phyloP scores from a whole-genome alignment of 352 stramenopile species.

The Phytophthora meadii region DNA sequence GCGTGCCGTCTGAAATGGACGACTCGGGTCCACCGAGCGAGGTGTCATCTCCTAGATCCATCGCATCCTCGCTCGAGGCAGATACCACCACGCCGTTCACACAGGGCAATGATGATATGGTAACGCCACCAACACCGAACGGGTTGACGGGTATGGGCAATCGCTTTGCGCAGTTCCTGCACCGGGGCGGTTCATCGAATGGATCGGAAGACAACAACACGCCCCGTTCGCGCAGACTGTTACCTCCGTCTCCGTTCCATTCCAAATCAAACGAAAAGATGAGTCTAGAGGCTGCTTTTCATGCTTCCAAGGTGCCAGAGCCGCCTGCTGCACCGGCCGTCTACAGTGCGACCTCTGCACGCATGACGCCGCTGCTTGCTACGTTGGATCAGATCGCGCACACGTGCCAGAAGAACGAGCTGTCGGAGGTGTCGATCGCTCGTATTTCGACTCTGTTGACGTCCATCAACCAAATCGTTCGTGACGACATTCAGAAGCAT shows the following conservation, averaged over 20 bases:
- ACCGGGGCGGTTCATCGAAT: constrained; percentile 23
- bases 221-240: constrained; percentile 20
- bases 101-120: constrained; percentile 18
- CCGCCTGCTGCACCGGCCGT: constrained; percentile 9
- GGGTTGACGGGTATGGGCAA: constrained; percentile 30
- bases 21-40: constrained; percentile 25
- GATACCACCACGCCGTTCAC: constrained; percentile 34
- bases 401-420: constrained; percentile 62
- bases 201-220: constrained; percentile 20
- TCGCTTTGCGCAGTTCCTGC: constrained; percentile 46
- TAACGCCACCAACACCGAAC: constrained; percentile 10
- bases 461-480: constrained; percentile 74
- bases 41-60: constrained; percentile 36
- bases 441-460: constrained; percentile 71
- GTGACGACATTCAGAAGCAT: constrained; percentile 65
- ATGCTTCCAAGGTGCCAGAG: constrained; percentile 29
- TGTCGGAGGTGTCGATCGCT: constrained; percentile 69
- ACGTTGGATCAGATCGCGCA: constrained; percentile 59
- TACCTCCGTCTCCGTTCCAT: constrained; percentile 33
- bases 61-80: constrained; percentile 31
- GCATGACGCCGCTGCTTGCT: constrained; percentile 51
- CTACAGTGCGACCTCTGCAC: constrained; percentile 33
- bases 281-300: constrained; percentile 32
- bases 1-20: constrained; percentile 28
- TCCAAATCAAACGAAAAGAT: constrained; percentile 33